Conservation (phyloP, 2,329 filamentous ascomycete genomes). For the Penicillium decumbens region DNA sequence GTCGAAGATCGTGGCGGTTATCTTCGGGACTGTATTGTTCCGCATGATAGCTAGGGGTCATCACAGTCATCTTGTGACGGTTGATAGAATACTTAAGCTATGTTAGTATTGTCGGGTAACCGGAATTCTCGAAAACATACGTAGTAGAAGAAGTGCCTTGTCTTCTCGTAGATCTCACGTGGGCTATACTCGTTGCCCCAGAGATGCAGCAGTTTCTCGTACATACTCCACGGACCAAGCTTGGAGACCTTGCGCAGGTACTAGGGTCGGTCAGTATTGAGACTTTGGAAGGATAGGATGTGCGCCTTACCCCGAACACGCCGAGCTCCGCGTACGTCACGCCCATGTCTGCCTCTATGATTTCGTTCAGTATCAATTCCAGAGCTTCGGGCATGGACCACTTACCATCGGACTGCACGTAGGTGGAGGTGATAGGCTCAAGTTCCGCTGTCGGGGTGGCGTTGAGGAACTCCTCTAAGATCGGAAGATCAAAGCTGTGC, state of each 20-base stretch:
- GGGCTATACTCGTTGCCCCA: conserved; percentile 44
- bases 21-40: conserved; percentile 52
- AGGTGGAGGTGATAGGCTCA: conserved; percentile 61
- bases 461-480: conserved; percentile 61
- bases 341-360: conserved; percentile 50
- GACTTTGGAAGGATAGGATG: neutral
- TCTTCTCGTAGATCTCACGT: conserved; percentile 46
- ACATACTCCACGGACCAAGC: conserved; percentile 53
- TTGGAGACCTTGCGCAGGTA: conserved; percentile 53
- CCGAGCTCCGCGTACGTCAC: conserved; percentile 54
- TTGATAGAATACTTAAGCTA: conserved; percentile 53
- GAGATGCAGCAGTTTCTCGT: conserved; percentile 49
- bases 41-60: conserved; percentile 56
- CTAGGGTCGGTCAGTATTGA: conserved; percentile 49
- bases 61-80: conserved; percentile 59
- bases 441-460: conserved; percentile 61
- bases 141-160: conserved; percentile 42
- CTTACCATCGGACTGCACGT: conserved; percentile 51
- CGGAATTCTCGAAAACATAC: neutral
- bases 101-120: neutral
- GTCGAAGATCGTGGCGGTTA: conserved; percentile 56
- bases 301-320: conserved; percentile 41
- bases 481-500: conserved; percentile 57
- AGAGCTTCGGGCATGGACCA: neutral
- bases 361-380: neutral